A percentile compares a stretch with the other conserved stretches of the same genome.
Conservation (phyloP, 768 basidiomycete genomes). For the Macrolepiota fuliginosa region DNA sequence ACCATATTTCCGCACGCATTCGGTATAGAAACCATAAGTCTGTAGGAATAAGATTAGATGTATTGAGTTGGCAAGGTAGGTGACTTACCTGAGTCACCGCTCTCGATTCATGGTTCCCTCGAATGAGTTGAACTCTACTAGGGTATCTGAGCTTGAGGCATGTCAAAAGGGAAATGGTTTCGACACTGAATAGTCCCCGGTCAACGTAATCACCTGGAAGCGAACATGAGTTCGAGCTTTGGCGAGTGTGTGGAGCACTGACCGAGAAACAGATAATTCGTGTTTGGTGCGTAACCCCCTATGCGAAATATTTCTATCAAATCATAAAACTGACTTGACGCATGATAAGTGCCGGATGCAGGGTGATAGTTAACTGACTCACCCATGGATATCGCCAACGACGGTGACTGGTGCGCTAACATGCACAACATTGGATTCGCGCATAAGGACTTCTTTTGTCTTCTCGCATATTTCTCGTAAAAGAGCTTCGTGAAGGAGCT, state of each 20-base stretch:
- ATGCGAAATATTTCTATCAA: constrained; percentile 98
- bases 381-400: constrained; percentile 99
- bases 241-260: constrained; percentile 26
- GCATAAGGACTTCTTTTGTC: constrained; percentile 98
- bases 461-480: constrained; percentile 99
- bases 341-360: constrained; percentile 28
- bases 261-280: constrained; percentile 99
- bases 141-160: constrained; percentile 97
- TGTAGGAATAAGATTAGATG: constrained; percentile 36
- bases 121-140: constrained; percentile 92
- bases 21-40: constrained; percentile 99
- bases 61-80: constrained; percentile 19
- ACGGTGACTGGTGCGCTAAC: constrained; percentile 96
- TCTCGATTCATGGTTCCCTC: constrained; percentile 97
- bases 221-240: constrained; percentile 12
- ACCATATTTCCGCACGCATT: constrained; percentile 97
- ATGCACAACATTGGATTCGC: constrained; percentile 98
- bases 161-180: constrained; percentile 95
- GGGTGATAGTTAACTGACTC: constrained; percentile 33
- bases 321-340: constrained; percentile 97
- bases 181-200: constrained; percentile 95
- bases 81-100: constrained; percentile 92
- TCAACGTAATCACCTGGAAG: constrained; percentile 94
- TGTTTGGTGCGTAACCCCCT: constrained; percentile 94
- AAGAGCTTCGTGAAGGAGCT: constrained; percentile 91